Evolutionary conservation across 2,329 filamentous ascomycete genomes (phyloP).

Genomic region (Alternaria angustiovoidea): DNA sequence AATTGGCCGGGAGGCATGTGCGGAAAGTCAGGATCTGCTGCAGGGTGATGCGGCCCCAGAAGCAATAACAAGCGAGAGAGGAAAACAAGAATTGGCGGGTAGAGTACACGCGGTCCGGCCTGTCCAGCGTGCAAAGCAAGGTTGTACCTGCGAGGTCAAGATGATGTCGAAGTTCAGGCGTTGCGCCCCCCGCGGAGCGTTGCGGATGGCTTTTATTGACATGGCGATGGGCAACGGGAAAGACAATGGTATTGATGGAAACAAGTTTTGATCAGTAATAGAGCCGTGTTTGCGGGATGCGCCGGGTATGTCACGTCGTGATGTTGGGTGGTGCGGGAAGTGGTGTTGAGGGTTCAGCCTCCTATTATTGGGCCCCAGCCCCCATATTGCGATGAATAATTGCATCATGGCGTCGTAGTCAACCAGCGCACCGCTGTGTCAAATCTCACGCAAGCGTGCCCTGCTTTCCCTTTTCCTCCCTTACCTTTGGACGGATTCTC

Average conservation of each 20-base stretch:
- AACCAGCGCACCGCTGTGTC: conserved; percentile 20
- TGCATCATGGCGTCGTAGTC: conserved; percentile 41
- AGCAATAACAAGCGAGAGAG: neutral
- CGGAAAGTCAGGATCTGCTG: neutral
- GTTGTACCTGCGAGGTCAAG: neutral
- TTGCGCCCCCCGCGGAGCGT: conserved; percentile 10
- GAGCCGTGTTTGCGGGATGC: neutral
- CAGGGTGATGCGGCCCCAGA: neutral
- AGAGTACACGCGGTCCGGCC: neutral
- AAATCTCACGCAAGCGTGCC: conserved; percentile 21
- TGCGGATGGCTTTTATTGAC: neutral
- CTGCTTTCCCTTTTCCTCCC: conserved; percentile 15
- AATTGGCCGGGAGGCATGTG: neutral
- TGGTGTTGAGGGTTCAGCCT: conserved; percentile 31
- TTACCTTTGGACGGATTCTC: conserved; percentile 5
- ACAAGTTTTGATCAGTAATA: neutral
- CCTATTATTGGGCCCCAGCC: conserved; percentile 42
- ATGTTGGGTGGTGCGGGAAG: neutral
- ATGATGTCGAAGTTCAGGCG: conserved; percentile 7
- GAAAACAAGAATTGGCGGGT: neutral
- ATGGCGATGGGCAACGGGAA: neutral
- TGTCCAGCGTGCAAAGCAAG: neutral
- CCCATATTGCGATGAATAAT: conserved; percentile 28
- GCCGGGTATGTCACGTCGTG: neutral
- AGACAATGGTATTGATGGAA: neutral